Percentiles rank a stretch among this genome's conserved stretches.
Evolutionary conservation across 305 asterid genomes (phyloP).

Genomic region (Andrographis paniculata): DNA sequence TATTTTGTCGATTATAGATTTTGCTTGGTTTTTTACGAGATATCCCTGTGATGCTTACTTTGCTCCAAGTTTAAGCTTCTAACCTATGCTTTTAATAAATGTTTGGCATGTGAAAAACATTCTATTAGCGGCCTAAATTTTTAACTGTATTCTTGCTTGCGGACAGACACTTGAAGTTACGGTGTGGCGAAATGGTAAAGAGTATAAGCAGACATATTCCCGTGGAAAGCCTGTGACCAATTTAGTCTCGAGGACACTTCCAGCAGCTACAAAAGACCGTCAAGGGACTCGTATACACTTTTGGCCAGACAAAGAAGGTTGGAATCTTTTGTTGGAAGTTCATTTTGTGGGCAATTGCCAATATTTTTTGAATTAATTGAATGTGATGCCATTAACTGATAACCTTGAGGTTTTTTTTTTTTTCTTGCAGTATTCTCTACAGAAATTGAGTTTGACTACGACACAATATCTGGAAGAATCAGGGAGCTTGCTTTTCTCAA

Average conservation of each 20-base stretch:
- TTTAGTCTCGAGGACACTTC: slow-evolving; percentile 50
- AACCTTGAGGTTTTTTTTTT: background rate
- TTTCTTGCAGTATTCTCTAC: slow-evolving; percentile 68
- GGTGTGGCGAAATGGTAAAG: slow-evolving; percentile 90
- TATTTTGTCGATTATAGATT: background rate
- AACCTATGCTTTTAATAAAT: no score
- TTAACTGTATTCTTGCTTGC: slow-evolving; percentile 13
- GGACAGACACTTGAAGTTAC: slow-evolving; percentile 75
- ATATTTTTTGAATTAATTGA: slow-evolving; percentile 10
- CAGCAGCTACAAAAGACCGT: slow-evolving; percentile 39
- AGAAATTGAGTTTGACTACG: slow-evolving; percentile 69
- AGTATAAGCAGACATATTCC: slow-evolving; percentile 74
- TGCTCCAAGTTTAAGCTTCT: background rate
- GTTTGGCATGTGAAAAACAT: background rate
- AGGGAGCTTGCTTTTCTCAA: slow-evolving; percentile 98
- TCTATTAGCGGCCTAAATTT: slow-evolving; percentile 10
- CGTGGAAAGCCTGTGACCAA: slow-evolving; percentile 77
- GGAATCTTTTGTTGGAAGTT: slow-evolving; percentile 9
- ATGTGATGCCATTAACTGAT: slow-evolving; percentile 14
- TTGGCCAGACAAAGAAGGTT: slow-evolving; percentile 96
- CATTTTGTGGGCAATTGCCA: slow-evolving; percentile 10
- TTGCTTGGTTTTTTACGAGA: background rate
- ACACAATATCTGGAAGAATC: slow-evolving; percentile 82
- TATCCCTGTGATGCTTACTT: slow-evolving; percentile 1
- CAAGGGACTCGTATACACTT: slow-evolving; percentile 77